Evolutionary conservation across 1,139 yeast species (phyloP), one percentile per base, ranked within the genome.

Genomic region (Oligophagozyma castellii): DNA sequence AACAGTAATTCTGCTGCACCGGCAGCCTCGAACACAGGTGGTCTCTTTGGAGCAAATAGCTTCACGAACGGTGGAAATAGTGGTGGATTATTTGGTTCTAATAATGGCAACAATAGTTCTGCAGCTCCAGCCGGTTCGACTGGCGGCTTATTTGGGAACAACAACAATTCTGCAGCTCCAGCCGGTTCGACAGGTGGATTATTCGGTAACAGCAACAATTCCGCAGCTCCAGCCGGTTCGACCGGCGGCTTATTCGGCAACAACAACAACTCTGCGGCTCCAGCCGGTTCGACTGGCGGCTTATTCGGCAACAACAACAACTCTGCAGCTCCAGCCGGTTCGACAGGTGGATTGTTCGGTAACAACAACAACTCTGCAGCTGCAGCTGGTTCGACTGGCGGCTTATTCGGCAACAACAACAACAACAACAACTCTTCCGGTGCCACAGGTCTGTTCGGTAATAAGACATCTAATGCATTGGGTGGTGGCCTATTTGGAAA

Each of bases 401-500:
- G 59, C 14, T 37, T 56, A 14, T 55, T 54, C 39, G 62, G 63
- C 2, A 40, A 38, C 20, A 39, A 32, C 12, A 33, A 33, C 8
- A 35, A 32, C 2, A 24, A 31, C 5, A 21, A 32, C 2, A 34
- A 36, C n/a, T 16, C 37, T n/a, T 19, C 35, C 14, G 36, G 40
- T 12, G 11, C 26, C 12, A 11, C 22, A 12, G 40, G 42, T 5
- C 20, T 39, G 18, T 35, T 46, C 32, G 46, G 44, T n/a, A 29
- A 33, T 28, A 42, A 39, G 31, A 36, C 43, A 15, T 27, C 38
- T 14, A 37, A 24, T 22, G 23, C 48, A 4, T n/a, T n/a, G n/a
- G 58, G 62, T 5, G 61, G 63, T 5, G 25, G 32, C 5, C 41
- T 56, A 14, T 61, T 59, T 48, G 66, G 65, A 2, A 45, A 39